phyloP scores from a whole-genome alignment of 1,139 yeast genomes.

The Saccharomyces pastorianus region DNA sequence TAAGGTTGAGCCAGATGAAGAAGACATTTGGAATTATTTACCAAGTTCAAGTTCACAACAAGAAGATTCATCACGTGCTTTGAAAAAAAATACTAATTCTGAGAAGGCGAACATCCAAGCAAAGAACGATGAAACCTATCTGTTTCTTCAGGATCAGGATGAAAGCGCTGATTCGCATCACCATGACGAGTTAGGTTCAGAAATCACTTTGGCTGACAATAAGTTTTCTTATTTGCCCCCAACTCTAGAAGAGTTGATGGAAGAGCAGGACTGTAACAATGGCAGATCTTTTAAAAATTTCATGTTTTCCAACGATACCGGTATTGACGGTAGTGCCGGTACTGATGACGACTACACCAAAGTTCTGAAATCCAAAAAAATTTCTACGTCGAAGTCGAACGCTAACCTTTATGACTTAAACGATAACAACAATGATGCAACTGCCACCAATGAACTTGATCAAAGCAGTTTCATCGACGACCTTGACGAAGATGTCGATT shows the following conservation, averaged over 20 bases:
- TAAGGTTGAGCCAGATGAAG: slow-evolving; percentile 7
- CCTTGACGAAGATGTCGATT: not conserved
- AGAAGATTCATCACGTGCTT: not conserved
- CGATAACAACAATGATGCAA: not conserved
- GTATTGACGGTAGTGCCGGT: slow-evolving; percentile 1
- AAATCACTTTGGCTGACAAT: not conserved
- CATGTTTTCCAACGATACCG: slow-evolving; percentile 9
- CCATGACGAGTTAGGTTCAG: not conserved
- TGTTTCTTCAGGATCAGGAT: not conserved
- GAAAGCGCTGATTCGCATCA: not conserved
- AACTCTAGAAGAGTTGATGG: slow-evolving; percentile 29
- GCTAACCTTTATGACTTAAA: not conserved
- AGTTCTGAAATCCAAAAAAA: not conserved
- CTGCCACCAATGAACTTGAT: not conserved
- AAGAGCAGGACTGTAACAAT: slow-evolving; percentile 23
- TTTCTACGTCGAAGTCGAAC: not conserved
- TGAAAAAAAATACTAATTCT: not conserved
- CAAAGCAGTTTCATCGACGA: not conserved
- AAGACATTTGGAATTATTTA: not conserved
- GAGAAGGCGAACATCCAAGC: not conserved
- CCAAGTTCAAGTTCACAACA: not conserved
- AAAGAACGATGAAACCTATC: not conserved
- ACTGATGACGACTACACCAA: not conserved
- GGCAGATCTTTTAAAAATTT: slow-evolving; percentile 4
- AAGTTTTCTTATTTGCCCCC: slow-evolving; percentile 26